Evolutionary conservation across 73 alveolate species (phyloP), one percentile per base, ranked within the genome.

Genomic region (Halteria grandinella): DNA sequence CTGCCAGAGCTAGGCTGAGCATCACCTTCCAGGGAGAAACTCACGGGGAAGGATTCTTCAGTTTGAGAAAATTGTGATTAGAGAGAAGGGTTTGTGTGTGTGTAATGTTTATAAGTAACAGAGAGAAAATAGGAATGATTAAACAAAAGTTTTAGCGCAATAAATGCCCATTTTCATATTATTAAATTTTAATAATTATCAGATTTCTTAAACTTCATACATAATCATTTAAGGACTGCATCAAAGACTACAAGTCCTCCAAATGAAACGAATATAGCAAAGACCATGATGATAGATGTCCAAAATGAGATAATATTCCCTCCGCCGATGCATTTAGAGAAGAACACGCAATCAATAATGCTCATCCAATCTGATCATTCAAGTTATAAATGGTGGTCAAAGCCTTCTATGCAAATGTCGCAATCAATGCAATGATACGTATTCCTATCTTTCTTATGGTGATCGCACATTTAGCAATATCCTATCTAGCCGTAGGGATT

Each of bases 1-100:
- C 99, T 25, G 97, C 97, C 51, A 94, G 98, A 63, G 98, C 99
- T 0, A 91, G 98, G 88, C 69, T 96, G 36, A 80, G 95, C 21
- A 58, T 96, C 52, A 75, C 97, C 14, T 96, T 87, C 79, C 70
- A 81, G 37, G 15, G 50, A 11, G 50, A 15, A 39, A 39, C 18
- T 5, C 23, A 43, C n/a, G 44, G 87, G 2, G 91, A 82, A 37
- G 91, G 91, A 41, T 82, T 82, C 54, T 34, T 80, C 50, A 28
- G 28, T 62, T 29, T 62, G 14, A 62, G 60, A 62, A 62, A 62
- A 62, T 43, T 62, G 12, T 62, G 78, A 62, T n/a, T n/a, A n/a
- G n/a, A n/a, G n/a, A n/a, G n/a, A n/a, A n/a, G n/a, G n/a, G n/a
- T n/a, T n/a, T n/a, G n/a, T n/a, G n/a, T n/a, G n/a, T n/a, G n/a